Evolutionary conservation across 2,329 filamentous ascomycete species (phyloP).

Genomic region (Penicillium sp.): DNA sequence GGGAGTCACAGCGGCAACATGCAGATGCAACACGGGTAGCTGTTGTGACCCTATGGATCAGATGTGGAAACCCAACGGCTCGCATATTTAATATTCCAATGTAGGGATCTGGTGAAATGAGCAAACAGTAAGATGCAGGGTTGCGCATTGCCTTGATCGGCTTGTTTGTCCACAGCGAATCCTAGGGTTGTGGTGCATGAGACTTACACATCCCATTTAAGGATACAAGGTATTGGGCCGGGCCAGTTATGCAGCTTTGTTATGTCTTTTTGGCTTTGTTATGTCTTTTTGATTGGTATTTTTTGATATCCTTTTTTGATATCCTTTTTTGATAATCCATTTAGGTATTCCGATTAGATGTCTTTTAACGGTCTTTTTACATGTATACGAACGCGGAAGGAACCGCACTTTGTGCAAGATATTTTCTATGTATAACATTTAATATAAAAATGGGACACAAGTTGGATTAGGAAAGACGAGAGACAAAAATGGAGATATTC

Average conservation of each 20-base stretch:
- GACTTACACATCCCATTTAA: not conserved
- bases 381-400: too few species aligned
- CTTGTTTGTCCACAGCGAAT: slow-evolving; percentile 1
- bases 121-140: not conserved
- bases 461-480: not conserved
- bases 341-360: too few species aligned
- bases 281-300: too few species aligned
- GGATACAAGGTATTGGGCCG: too few species aligned
- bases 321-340: too few species aligned
- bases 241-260: too few species aligned
- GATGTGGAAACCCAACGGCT: not conserved
- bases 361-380: too few species aligned
- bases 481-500: not conserved
- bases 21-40: slow-evolving; percentile 9
- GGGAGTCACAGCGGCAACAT: slow-evolving; percentile 13
- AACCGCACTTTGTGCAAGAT: too few species aligned
- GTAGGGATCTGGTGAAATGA: not conserved
- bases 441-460: not conserved
- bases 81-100: not conserved
- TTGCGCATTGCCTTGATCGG: not conserved
- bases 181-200: not conserved
- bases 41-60: not conserved
- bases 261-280: too few species aligned
- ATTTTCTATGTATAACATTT: not conserved
- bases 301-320: too few species aligned